phyloP scores from a whole-genome alignment of 345 rosid genomes.

The Populus alba region DNA sequence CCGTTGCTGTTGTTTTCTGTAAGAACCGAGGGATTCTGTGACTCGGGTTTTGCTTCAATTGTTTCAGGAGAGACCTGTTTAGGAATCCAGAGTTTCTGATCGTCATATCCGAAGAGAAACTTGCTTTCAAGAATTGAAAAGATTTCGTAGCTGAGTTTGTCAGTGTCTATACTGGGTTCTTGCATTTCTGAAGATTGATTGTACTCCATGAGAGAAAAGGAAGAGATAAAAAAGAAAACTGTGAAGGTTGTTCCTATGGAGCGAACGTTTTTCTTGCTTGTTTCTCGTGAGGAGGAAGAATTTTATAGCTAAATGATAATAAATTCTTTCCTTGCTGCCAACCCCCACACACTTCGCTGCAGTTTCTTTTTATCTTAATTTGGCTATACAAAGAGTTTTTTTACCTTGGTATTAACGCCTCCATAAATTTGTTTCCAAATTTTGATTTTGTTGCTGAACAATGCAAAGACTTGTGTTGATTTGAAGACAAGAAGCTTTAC shows the following conservation, averaged over 20 bases:
- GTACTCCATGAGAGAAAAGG: constrained; percentile 28
- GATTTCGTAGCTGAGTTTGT: constrained; percentile 94
- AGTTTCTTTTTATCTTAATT: not conserved
- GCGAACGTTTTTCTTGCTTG: not conserved
- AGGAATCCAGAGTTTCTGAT: constrained; percentile 77
- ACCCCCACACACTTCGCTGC: not conserved
- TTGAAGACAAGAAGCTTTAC: not conserved
- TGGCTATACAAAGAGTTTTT: not conserved
- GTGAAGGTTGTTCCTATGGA: not conserved
- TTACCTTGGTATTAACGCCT: constrained; percentile 1
- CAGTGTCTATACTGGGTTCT: constrained; percentile 94
- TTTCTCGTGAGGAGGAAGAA: not conserved
- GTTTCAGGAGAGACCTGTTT: constrained; percentile 38
- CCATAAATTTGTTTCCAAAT: not conserved
- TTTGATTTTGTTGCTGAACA: not conserved
- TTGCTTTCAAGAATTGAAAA: constrained; percentile 93
- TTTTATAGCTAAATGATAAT: not conserved
- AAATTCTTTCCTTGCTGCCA: not conserved
- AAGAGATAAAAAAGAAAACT: not conserved
- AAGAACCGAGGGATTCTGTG: not conserved
- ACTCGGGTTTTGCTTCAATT: constrained; percentile 34
- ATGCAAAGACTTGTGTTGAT: not conserved
- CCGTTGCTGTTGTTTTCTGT: constrained; percentile 4
- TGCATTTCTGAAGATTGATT: constrained; percentile 56
- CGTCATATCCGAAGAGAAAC: constrained; percentile 82